Evolutionary conservation across 2,329 filamentous ascomycete species (phyloP).

Genomic region (Clarireedia paspali): DNA sequence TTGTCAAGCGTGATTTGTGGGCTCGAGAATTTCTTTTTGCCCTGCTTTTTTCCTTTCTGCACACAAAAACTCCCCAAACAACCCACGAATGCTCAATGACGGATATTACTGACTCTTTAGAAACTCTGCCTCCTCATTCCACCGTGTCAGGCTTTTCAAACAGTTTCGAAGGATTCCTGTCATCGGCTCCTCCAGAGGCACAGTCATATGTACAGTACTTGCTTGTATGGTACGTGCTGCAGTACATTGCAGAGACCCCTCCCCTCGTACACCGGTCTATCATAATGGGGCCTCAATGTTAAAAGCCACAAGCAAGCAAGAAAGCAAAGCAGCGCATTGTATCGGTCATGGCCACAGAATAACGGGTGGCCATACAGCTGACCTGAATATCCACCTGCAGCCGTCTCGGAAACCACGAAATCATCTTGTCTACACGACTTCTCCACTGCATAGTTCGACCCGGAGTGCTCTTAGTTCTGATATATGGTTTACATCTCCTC

Average conservation of each 20-base stretch:
- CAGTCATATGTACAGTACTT: neutral
- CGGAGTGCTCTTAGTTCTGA: neutral
- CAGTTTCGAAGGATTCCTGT: constrained; percentile 12
- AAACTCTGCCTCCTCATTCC: neutral
- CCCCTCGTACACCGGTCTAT: neutral
- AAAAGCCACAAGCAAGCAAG: constrained; percentile 3
- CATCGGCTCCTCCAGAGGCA: constrained; percentile 22
- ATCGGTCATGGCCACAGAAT: constrained; percentile 1
- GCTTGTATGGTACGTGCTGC: no score
- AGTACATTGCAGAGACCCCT: neutral
- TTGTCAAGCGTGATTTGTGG: constrained; percentile 6
- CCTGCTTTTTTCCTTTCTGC: constrained; percentile 3
- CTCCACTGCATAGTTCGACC: constrained; percentile 2
- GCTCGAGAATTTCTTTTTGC: neutral
- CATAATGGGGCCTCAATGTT: constrained; percentile 1
- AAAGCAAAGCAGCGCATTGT: neutral
- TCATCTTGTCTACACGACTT: neutral
- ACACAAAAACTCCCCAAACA: neutral
- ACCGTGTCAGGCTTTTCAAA: neutral
- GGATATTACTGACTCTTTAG: neutral
- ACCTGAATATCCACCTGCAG: neutral
- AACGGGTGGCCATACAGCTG: neutral
- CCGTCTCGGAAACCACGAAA: neutral
- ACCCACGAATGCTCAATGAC: neutral
- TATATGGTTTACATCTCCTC: neutral